Conservation (phyloP, 768 basidiomycete species). For the Zangia roseola region DNA sequence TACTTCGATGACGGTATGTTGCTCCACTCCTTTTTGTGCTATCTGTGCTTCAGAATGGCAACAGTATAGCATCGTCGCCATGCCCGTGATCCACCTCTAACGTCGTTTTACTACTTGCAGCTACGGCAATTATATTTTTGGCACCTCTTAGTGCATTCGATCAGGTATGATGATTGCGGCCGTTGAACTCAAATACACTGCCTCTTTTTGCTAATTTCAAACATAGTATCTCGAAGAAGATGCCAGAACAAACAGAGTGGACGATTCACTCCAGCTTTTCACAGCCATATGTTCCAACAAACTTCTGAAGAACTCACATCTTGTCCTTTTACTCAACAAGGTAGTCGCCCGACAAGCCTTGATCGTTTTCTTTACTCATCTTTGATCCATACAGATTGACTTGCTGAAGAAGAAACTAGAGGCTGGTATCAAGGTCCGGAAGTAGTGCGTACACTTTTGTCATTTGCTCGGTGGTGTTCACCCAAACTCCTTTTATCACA, state of each 20-base stretch:
- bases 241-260: constrained; percentile 71
- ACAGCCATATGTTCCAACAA: constrained; percentile 73
- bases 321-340: constrained; percentile 80
- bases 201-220: constrained; percentile 5
- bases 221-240: constrained; percentile 80
- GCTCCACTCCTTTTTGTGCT: constrained; percentile 4
- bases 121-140: constrained; percentile 82
- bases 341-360: constrained; percentile 33
- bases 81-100: constrained; percentile 10
- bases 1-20: constrained; percentile 80
- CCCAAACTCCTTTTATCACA: neutral
- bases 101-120: constrained; percentile 34
- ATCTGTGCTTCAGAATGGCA: constrained; percentile 11
- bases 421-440: constrained; percentile 63
- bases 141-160: constrained; percentile 87
- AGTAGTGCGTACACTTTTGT: constrained; percentile 56
- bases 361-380: constrained; percentile 6
- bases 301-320: constrained; percentile 67
- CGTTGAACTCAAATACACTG: constrained; percentile 10
- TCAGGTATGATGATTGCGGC: constrained; percentile 48
- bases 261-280: constrained; percentile 80
- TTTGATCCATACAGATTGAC: constrained; percentile 50
- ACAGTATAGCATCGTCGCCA: constrained; percentile 18
- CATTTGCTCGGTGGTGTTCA: neutral
- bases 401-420: constrained; percentile 70